Conservation (phyloP, 208 protist genomes). For the Phytomonas sp. region DNA sequence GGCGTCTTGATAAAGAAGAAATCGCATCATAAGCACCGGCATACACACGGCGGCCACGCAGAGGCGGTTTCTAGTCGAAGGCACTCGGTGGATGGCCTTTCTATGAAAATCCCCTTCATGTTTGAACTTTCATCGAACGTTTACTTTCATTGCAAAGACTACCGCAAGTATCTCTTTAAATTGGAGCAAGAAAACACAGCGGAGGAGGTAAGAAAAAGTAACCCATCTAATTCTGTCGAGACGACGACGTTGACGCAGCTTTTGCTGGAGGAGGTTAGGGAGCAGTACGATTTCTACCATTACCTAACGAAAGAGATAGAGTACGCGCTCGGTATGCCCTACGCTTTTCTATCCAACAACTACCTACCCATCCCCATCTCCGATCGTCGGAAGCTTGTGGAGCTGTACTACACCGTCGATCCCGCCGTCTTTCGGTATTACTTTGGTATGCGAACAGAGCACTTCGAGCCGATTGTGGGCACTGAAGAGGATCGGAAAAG, state of each 20-base stretch:
- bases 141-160: background rate
- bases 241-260: background rate
- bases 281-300: conserved; percentile 74
- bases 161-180: background rate
- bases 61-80: background rate
- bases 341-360: conserved; percentile 74
- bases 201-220: background rate
- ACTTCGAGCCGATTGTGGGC: conserved; percentile 8
- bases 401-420: conserved; percentile 73
- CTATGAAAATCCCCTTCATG: background rate
- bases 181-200: background rate
- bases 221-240: background rate
- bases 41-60: background rate
- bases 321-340: conserved; percentile 49
- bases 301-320: conserved; percentile 36
- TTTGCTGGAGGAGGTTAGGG: conserved; percentile 53
- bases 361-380: conserved; percentile 51
- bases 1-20: background rate
- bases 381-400: conserved; percentile 56
- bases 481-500: conserved; percentile 14
- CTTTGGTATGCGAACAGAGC: conserved; percentile 62
- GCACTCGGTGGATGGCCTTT: background rate
- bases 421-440: conserved; percentile 45
- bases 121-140: background rate
- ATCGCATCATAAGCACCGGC: background rate